Evolutionary conservation across 805 yeast species (phyloP), one percentile per base, ranked within the genome.

Genomic region (Kazachstania africana): DNA sequence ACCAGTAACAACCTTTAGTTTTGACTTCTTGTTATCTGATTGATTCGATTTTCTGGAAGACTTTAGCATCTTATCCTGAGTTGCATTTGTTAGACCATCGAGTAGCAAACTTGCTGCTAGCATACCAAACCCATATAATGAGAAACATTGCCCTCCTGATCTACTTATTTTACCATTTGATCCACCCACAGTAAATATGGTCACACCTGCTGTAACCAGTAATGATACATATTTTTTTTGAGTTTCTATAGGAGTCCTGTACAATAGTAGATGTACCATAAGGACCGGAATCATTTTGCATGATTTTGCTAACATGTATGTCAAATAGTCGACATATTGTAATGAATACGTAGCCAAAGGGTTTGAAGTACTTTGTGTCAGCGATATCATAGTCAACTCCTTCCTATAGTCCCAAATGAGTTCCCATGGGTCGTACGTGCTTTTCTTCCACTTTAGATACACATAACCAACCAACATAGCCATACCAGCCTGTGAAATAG

Each of bases 271-370:
- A 47, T 85, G 95, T 3, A 91, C 80, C 21, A 81, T 50, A 78
- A 91, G 75, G n/a, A 88, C 94, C 0, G 99, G 99, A 15, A 91
- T 72, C 54, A 91, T 66, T 48, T 91, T 91, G 53, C 97, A 88
- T 33, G 94, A 78, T 51, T 91, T 91, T 13, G 95, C 94, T 38
- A 91, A 66, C 39, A 88, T 68, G 44, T 72, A 78, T 0, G 93
- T 79, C 47, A 91, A 60, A 50, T 81, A 91, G 49, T 83, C 95
- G 20, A 91, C 88, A 52, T 88, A 83, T 30, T 70, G 65, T 37
- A 88, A 59, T 13, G 94, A 73, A 26, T 75, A 69, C 38, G 83
- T 75, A 1, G 94, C 91, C 27, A 91, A 57, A 4, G 95, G 95
- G 2, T 87, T 70, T 1, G 95, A 74, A 16, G 87, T 46, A 15